Percentiles rank a stretch among this genome's conserved stretches.
Conservation (phyloP, 139 green algal genomes). For the Auxenochlorella protothecoides region DNA sequence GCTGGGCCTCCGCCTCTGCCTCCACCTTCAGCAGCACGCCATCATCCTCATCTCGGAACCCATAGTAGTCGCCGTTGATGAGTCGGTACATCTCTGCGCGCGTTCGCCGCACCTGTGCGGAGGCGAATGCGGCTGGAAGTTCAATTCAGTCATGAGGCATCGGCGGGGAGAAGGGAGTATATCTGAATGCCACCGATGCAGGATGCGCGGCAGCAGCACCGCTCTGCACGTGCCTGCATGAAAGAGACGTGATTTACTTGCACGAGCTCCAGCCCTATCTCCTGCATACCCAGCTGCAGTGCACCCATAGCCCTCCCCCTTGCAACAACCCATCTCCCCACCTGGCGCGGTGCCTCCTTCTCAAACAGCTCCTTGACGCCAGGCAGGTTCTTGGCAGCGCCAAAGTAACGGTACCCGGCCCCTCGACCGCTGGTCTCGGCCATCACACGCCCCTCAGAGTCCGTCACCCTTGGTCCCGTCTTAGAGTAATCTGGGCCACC, state of each 20-base stretch:
- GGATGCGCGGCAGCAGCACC: too few species aligned
- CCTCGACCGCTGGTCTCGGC: slow-evolving; percentile 36
- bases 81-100: slow-evolving; percentile 74
- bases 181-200: too few species aligned
- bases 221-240: too few species aligned
- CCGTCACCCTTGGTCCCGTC: slow-evolving; percentile 55
- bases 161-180: too few species aligned
- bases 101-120: slow-evolving; percentile 37
- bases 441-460: slow-evolving; percentile 40
- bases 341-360: slow-evolving; percentile 57
- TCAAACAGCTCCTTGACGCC: slow-evolving; percentile 98
- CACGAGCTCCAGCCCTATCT: too few species aligned
- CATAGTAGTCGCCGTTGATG: slow-evolving; percentile 96
- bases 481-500: slow-evolving; percentile 89
- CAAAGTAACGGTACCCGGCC: slow-evolving; percentile 89
- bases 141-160: too few species aligned
- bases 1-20: slow-evolving; percentile 52
- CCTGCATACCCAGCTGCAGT: too few species aligned
- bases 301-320: too few species aligned
- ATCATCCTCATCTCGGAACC: slow-evolving; percentile 93
- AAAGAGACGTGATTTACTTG: too few species aligned
- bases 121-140: too few species aligned
- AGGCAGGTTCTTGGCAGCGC: slow-evolving; percentile 94
- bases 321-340: slow-evolving; percentile 1
- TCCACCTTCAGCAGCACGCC: slow-evolving; percentile 73